A percentile compares a stretch with the other conserved stretches of the same genome.
phyloP scores from a whole-genome alignment of 768 basidiomycete species.

The Pisolithus albus region DNA sequence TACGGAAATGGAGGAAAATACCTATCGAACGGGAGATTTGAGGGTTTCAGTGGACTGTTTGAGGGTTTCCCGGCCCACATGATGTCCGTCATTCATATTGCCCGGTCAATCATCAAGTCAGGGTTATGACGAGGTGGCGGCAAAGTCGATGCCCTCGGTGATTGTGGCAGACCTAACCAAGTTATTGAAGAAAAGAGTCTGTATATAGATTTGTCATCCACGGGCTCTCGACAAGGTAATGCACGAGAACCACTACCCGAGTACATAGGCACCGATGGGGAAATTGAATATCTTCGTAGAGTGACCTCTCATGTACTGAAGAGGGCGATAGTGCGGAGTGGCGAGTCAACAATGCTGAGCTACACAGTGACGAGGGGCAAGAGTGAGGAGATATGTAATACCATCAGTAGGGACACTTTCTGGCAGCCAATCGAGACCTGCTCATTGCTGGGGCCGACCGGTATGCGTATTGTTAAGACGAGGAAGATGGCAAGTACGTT shows the following conservation, averaged over 20 bases:
- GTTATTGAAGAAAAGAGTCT: background rate
- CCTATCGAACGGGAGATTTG: constrained; percentile 3
- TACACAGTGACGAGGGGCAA: constrained; percentile 29
- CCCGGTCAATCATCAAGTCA: constrained; percentile 26
- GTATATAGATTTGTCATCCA: background rate
- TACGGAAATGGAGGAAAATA: constrained; percentile 12
- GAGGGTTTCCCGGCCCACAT: constrained; percentile 15
- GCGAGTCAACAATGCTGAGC: constrained; percentile 31
- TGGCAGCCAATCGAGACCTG: constrained; percentile 6
- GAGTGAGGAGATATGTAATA: constrained; percentile 16
- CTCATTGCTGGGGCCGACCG: constrained; percentile 9
- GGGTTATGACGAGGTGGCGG: background rate
- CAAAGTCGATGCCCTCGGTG: no score
- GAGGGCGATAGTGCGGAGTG: constrained; percentile 31
- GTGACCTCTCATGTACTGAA: constrained; percentile 7
- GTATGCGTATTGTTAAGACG: constrained; percentile 20
- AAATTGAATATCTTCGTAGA: constrained; percentile 22
- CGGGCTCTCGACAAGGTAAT: background rate
- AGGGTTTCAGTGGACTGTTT: background rate
- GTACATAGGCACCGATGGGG: constrained; percentile 22
- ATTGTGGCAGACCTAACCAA: background rate
- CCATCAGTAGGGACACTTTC: constrained; percentile 14
- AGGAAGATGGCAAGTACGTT: constrained; percentile 23
- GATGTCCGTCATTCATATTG: constrained; percentile 29
- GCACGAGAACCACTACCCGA: constrained; percentile 19